Conservation (phyloP, 2,329 filamentous ascomycete species). For the Trichoderma sp. region DNA sequence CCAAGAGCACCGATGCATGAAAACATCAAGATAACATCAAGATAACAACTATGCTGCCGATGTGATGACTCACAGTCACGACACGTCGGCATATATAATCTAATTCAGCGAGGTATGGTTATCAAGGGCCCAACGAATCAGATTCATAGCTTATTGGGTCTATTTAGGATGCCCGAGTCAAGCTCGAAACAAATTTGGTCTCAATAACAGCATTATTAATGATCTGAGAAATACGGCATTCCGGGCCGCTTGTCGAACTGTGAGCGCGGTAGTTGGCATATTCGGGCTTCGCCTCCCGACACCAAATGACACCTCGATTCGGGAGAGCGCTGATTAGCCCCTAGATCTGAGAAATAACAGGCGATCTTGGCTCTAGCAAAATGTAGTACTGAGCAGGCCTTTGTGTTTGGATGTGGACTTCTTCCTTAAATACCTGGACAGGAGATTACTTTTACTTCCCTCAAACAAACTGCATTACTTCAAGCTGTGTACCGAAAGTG, state of each 20-base stretch:
- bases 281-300: not conserved
- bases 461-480: not conserved
- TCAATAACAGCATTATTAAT: constrained; percentile 1
- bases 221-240: not conserved
- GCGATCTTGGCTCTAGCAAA: not conserved
- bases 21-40: not conserved
- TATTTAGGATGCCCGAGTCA: constrained; percentile 20
- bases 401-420: not conserved
- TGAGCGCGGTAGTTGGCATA: not conserved
- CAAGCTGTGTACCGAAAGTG: not conserved
- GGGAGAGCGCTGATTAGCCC: not conserved
- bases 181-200: constrained; percentile 1
- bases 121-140: not conserved
- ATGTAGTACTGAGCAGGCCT: not conserved
- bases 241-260: not conserved
- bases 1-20: constrained; percentile 42
- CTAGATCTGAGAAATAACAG: not conserved
- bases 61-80: constrained; percentile 20
- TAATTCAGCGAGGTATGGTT: constrained; percentile 26
- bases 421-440: not conserved
- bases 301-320: not conserved
- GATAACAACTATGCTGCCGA: constrained; percentile 22
- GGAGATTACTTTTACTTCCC: not conserved
- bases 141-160: constrained; percentile 16
- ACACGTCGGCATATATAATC: constrained; percentile 27